Conservation (phyloP, 2,329 filamentous ascomycete species). For the Alternaria ethzedia region DNA sequence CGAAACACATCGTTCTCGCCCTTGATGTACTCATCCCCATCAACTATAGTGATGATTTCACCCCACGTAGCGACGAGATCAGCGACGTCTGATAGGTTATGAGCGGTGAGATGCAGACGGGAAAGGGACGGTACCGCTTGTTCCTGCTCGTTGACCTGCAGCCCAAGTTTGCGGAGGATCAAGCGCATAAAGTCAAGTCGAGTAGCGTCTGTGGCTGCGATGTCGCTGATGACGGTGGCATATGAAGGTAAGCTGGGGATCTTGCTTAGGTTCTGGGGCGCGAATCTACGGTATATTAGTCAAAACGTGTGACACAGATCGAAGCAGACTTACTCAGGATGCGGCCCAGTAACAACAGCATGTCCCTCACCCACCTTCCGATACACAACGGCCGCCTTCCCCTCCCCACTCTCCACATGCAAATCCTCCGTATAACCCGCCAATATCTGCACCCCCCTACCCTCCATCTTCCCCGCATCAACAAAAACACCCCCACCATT, state of each 20-base stretch:
- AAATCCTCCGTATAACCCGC: slow-evolving; percentile 79
- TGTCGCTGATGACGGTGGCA: slow-evolving; percentile 68
- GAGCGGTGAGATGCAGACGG: slow-evolving; percentile 78
- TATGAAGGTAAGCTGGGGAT: slow-evolving; percentile 73
- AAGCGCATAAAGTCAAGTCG: slow-evolving; percentile 79
- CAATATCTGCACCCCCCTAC: slow-evolving; percentile 76
- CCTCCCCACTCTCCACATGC: slow-evolving; percentile 75
- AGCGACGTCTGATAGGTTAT: slow-evolving; percentile 67
- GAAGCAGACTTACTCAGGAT: slow-evolving; percentile 77
- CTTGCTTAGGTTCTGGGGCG: slow-evolving; percentile 75
- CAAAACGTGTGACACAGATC: not conserved
- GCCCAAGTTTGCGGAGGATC: slow-evolving; percentile 78
- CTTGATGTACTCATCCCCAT: slow-evolving; percentile 74
- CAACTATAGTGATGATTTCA: slow-evolving; percentile 70
- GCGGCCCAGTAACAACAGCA: slow-evolving; percentile 81
- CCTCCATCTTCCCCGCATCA: slow-evolving; percentile 68
- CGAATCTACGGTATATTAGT: slow-evolving; percentile 67
- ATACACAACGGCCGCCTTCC: slow-evolving; percentile 80
- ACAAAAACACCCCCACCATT: slow-evolving; percentile 96
- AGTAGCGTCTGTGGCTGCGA: slow-evolving; percentile 72
- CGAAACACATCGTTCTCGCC: slow-evolving; percentile 85
- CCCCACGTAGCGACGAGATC: slow-evolving; percentile 71
- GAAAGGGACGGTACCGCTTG: slow-evolving; percentile 79
- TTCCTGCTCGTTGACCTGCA: slow-evolving; percentile 75
- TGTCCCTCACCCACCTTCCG: slow-evolving; percentile 82